These are phyloP conservation scores for Fraxinus platypoda DNA, from an alignment of 305 asterid genomes.

Conservation along the genomic window DNA sequence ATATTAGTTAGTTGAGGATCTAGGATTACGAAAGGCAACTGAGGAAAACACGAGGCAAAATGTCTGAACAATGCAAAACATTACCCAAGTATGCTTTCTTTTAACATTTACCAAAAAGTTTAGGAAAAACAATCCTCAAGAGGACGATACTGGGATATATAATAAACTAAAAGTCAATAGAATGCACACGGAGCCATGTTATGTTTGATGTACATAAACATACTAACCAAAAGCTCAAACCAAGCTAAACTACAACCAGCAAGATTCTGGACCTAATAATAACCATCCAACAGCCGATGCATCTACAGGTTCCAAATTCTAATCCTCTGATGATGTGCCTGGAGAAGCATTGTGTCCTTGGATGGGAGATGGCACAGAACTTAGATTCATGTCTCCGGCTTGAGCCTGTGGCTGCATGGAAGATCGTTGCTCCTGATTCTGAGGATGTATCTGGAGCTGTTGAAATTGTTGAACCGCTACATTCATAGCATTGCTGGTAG, in stretches of 20 bases:
- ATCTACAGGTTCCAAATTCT: neutral
- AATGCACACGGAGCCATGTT: neutral
- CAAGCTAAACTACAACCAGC: no score
- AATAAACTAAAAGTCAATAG: neutral
- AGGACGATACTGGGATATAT: no score
- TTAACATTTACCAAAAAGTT: no score
- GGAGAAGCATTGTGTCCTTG: neutral
- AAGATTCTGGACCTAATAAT: no score
- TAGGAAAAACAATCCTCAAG: no score
- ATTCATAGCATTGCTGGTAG: conserved; percentile 8
- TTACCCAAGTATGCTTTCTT: no score
- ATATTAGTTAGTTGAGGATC: no score
- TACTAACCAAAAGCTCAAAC: neutral
- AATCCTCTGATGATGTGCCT: neutral
- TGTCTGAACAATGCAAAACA: no score
- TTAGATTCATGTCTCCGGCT: neutral
- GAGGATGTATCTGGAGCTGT: conserved; percentile 29
- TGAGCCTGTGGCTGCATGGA: neutral
- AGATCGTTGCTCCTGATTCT: conserved; percentile 14
- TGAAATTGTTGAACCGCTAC: conserved; percentile 28
- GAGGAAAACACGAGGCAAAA: no score
- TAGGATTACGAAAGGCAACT: no score
- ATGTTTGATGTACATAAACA: neutral
- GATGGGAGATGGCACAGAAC: neutral
- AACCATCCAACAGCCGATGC: neutral